Conservation (phyloP, 306 rosid genomes). For the Arachis stenosperma region DNA sequence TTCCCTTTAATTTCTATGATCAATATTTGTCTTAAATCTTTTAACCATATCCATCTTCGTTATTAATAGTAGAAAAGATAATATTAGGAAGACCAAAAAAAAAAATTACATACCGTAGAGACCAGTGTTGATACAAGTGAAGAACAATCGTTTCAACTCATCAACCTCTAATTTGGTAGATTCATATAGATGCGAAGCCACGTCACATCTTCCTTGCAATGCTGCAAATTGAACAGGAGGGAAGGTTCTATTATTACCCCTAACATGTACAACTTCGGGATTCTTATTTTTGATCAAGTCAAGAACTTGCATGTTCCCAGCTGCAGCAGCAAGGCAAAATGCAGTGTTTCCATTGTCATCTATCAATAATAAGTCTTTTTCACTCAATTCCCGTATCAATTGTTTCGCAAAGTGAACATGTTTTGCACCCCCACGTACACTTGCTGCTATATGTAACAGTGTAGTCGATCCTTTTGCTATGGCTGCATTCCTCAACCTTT, state of each 20-base stretch:
- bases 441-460: conserved; percentile 41
- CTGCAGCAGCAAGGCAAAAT: conserved; percentile 40
- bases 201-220: conserved; percentile 41
- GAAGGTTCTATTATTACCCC: conserved; percentile 24
- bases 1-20: too few relatives aligned
- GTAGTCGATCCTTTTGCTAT: conserved; percentile 36
- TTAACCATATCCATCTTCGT: too few relatives aligned
- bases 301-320: conserved; percentile 26
- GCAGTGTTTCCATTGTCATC: conserved; percentile 42
- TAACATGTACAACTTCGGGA: neutral
- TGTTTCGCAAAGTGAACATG: conserved; percentile 22
- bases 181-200: conserved; percentile 25
- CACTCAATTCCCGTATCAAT: neutral
- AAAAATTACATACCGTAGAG: conserved; percentile 28
- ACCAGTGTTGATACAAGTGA: conserved; percentile 37
- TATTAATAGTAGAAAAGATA: too few relatives aligned
- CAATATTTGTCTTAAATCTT: too few relatives aligned
- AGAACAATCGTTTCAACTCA: conserved; percentile 30
- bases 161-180: too few relatives aligned
- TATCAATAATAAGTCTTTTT: neutral
- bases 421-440: conserved; percentile 29
- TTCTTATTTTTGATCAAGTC: neutral
- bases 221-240: conserved; percentile 46
- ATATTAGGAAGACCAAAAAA: too few relatives aligned
- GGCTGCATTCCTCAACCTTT: neutral